Conservation (phyloP, 352 stramenopile species). For the Phytopythium ostracodes region DNA sequence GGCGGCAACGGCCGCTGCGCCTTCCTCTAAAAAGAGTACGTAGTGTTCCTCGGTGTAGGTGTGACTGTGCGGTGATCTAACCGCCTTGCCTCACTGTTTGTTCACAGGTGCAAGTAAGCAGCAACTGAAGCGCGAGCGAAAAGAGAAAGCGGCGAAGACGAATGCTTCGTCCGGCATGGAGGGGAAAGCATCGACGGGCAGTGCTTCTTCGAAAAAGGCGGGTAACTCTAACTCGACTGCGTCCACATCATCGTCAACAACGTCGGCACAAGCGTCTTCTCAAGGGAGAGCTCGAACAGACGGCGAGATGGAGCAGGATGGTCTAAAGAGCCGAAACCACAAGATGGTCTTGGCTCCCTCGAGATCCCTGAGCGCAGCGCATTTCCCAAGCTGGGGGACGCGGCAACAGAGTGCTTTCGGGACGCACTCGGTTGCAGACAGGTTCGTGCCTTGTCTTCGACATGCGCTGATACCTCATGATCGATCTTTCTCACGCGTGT, state of each 20-base stretch:
- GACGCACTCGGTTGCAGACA: conserved; percentile 26
- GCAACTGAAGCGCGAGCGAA: conserved; percentile 30
- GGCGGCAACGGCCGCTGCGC: not conserved
- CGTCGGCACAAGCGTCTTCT: not conserved
- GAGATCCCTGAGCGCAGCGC: conserved; percentile 8
- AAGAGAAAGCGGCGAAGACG: conserved; percentile 24
- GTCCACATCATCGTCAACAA: conserved; percentile 4
- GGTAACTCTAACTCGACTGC: not conserved
- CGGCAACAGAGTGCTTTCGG: conserved; percentile 16
- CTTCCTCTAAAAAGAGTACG: conserved; percentile 9
- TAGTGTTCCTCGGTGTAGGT: not conserved
- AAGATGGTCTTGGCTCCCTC: conserved; percentile 52
- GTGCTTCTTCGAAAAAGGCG: conserved; percentile 4
- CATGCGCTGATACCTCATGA: not conserved
- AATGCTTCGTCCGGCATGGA: not conserved
- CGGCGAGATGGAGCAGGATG: conserved; percentile 36
- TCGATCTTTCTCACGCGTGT: not conserved
- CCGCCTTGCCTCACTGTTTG: not conserved
- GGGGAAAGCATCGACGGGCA: not conserved
- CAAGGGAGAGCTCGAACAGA: conserved; percentile 1
- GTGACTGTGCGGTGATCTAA: not conserved
- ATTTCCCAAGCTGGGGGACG: conserved; percentile 30
- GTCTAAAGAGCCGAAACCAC: conserved; percentile 72
- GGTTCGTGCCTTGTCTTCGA: not conserved
- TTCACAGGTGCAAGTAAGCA: conserved; percentile 15